Evolutionary conservation across 495 filamentous ascomycete species (phyloP), one percentile per base, ranked within the genome.

Genomic region (Daldinia grandis): DNA sequence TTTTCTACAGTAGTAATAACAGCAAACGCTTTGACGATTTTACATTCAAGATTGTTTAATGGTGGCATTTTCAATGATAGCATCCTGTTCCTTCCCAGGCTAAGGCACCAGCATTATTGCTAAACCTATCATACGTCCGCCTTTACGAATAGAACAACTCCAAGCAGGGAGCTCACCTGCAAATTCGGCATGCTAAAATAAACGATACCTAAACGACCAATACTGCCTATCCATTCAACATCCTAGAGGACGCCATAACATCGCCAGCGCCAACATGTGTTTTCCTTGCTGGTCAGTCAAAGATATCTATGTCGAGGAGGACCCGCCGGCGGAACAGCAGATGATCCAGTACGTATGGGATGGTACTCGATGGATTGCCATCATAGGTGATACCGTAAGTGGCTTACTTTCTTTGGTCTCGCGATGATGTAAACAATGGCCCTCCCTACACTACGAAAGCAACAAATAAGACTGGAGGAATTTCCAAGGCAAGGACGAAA

Each of bases 271-370:
- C 62, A 76, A 62, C 4, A 81, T 81, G 78, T 85, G 81, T 62
- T 55, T 83, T 28, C 79, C 80, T 14, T 84, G 80, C 58, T 85
- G 79, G 69, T 74, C 79, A 0, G 81, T 82, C 53, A 68, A 78
- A 17, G 79, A 84, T 35, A 68, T 79, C 51, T 73, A 79, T 33
- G 66, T 84, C 47, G 83, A 84, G 54, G 73, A 75, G 30, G 74
- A 77, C 0, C 59, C 65, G 25, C 53, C 30, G 8, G 38, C 25
- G 9, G 31, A 60, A 35, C 57, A 24, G 17, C 62, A 68, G 24
- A 31, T 44, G 28, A 71, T 73, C 65, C 78, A 75, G 27, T 79
- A 76, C 21, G 73, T 76, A 17, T 81, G 74, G 76, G 76, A 80
- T 53, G 78, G 78, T n/a, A 58, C 55, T 21, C 49, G 55, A 35